Conservation (phyloP, 352 stramenopile species). For the Hyaloperonospora brassicae region DNA sequence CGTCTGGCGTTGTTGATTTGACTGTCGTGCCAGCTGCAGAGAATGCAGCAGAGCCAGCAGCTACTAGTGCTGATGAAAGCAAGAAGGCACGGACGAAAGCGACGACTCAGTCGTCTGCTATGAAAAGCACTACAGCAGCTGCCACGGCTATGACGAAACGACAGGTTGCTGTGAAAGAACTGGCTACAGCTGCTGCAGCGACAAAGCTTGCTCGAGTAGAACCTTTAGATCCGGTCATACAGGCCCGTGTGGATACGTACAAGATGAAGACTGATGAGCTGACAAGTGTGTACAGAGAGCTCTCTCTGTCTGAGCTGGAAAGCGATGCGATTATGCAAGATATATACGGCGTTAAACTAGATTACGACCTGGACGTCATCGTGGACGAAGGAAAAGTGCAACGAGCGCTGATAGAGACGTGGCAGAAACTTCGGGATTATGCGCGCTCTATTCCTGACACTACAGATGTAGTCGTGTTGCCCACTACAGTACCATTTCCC, state of each 20-base stretch:
- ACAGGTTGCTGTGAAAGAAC: conserved; percentile 25
- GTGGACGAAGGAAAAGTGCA: conserved; percentile 13
- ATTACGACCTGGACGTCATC: conserved; percentile 38
- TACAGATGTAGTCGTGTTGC: conserved; percentile 14
- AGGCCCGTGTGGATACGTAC: conserved; percentile 63
- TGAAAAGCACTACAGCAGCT: conserved; percentile 4
- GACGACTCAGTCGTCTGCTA: conserved; percentile 2
- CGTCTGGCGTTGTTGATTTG: conserved; percentile 20
- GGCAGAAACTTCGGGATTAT: conserved; percentile 21
- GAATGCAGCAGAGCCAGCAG: conserved; percentile 1
- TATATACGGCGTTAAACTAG: conserved; percentile 59
- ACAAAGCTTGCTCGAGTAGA: conserved; percentile 15
- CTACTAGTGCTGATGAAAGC: conserved; percentile 5
- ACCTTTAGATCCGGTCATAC: conserved; percentile 43
- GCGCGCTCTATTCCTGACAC: conserved; percentile 7
- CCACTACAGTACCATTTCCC: conserved; percentile 26
- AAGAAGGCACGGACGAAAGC: conserved; percentile 17
- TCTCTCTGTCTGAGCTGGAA: conserved; percentile 23
- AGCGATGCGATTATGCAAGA: conserved; percentile 48
- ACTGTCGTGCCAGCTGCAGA: conserved; percentile 5
- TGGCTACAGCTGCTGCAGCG: conserved; percentile 8
- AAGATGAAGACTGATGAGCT: conserved; percentile 71
- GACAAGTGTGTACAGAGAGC: conserved; percentile 34
- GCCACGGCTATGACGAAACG: conserved; percentile 20
- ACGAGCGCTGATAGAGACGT: conserved; percentile 17